These are phyloP conservation scores for Fusarium sp. DNA, from an alignment of 2,329 filamentous ascomycete species.

Conservation along the genomic window DNA sequence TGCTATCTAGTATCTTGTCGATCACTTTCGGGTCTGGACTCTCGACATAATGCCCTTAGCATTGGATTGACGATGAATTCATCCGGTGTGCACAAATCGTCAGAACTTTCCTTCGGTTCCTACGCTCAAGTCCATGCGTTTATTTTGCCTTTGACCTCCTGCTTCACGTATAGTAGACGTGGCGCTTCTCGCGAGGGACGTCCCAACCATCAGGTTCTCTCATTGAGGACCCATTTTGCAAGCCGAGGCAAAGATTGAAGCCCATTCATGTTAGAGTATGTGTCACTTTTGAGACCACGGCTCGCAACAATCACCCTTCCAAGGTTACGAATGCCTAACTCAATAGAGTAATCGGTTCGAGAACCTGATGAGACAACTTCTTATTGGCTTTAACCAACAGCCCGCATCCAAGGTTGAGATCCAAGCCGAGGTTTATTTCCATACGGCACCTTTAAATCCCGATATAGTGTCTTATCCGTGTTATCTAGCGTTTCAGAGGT, in stretches of 20 bases:
- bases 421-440: neutral
- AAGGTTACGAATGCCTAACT: neutral
- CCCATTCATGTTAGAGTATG: neutral
- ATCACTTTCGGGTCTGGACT: no score
- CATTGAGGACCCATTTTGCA: neutral
- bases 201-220: neutral
- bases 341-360: neutral
- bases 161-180: no score
- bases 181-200: neutral
- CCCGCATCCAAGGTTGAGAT: neutral
- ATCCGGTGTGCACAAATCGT: no score
- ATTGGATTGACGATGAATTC: neutral
- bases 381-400: fast-evolving
- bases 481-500: no score
- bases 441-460: no score
- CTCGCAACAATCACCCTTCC: neutral
- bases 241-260: neutral
- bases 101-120: no score
- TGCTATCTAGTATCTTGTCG: no score
- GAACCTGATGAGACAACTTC: neutral
- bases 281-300: neutral
- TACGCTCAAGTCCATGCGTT: no score
- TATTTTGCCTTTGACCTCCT: no score
- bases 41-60: neutral
- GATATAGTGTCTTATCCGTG: no score